Evolutionary conservation across 2,329 filamentous ascomycete genomes (phyloP).

Genomic region (Colletotrichum sp.): DNA sequence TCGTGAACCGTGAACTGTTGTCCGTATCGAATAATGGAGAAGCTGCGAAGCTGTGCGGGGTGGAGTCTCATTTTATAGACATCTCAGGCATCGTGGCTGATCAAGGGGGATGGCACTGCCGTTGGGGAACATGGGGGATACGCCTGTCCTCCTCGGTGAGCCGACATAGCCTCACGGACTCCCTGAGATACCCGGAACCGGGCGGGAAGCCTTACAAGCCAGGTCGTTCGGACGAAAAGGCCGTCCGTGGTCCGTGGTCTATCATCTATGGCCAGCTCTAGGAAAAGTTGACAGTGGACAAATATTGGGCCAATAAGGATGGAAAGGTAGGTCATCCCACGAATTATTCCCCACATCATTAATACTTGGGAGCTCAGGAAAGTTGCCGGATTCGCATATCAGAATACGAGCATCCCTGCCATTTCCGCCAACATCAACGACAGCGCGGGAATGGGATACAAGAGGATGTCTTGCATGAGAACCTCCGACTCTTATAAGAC

Average conservation of each 20-base stretch:
- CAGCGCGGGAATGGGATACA: not conserved
- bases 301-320: not conserved
- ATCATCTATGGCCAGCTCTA: too few relatives aligned
- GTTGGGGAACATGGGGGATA: fast-evolving
- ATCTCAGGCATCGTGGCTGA: fast-evolving
- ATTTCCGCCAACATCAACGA: not conserved
- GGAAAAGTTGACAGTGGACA: not conserved
- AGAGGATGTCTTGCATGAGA: not conserved
- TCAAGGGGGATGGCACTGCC: not conserved
- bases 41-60: not conserved
- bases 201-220: not conserved
- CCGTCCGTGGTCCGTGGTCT: not conserved
- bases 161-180: not conserved
- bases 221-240: not conserved
- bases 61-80: not conserved
- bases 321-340: not conserved
- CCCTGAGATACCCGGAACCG: not conserved
- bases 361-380: not conserved
- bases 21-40: too few relatives aligned
- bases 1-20: not conserved
- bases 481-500: not conserved
- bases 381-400: not conserved
- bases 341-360: not conserved
- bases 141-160: not conserved
- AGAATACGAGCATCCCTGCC: not conserved